Conservation (phyloP, 345 rosid species). For the Moringa oleifera region DNA sequence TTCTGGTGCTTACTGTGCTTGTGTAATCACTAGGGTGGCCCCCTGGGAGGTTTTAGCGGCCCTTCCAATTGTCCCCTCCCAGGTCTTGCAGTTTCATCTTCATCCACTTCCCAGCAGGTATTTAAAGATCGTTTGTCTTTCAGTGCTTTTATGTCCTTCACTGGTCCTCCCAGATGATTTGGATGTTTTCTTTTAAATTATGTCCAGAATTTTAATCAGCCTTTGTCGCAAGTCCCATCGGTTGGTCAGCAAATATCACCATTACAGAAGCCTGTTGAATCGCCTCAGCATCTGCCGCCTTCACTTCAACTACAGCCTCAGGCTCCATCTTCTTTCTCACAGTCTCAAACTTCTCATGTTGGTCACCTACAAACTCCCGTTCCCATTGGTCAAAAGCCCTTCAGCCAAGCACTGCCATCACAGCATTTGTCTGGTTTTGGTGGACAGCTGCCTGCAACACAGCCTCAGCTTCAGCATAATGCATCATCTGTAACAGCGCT, state of each 20-base stretch:
- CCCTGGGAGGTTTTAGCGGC: conserved; percentile 33
- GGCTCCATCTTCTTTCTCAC: conserved; percentile 37
- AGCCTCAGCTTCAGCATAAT: conserved; percentile 46
- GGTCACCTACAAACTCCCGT: conserved; percentile 31
- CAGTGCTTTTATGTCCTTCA: neutral
- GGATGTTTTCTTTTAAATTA: neutral
- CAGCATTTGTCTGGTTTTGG: conserved; percentile 46
- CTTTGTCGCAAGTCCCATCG: conserved; percentile 38
- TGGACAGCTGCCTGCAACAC: conserved; percentile 51
- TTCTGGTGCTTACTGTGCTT: conserved; percentile 7
- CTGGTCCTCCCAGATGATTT: conserved; percentile 6
- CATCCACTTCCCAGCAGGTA: conserved; percentile 52
- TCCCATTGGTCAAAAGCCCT: conserved; percentile 36
- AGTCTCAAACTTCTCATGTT: conserved; percentile 27
- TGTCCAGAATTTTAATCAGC: conserved; percentile 39
- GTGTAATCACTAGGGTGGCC: conserved; percentile 35
- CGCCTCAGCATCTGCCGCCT: conserved; percentile 51
- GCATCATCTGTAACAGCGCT: conserved; percentile 32
- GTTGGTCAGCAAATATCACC: conserved; percentile 59
- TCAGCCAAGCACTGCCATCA: conserved; percentile 37
- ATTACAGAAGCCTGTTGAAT: conserved; percentile 49
- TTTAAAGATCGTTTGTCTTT: conserved; percentile 9
- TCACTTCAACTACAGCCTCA: conserved; percentile 43
- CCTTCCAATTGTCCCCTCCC: conserved; percentile 55
- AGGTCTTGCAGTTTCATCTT: conserved; percentile 34